These are phyloP conservation scores for Penicillium angulare DNA, from an alignment of 495 filamentous ascomycete genomes.

Conservation along the genomic window DNA sequence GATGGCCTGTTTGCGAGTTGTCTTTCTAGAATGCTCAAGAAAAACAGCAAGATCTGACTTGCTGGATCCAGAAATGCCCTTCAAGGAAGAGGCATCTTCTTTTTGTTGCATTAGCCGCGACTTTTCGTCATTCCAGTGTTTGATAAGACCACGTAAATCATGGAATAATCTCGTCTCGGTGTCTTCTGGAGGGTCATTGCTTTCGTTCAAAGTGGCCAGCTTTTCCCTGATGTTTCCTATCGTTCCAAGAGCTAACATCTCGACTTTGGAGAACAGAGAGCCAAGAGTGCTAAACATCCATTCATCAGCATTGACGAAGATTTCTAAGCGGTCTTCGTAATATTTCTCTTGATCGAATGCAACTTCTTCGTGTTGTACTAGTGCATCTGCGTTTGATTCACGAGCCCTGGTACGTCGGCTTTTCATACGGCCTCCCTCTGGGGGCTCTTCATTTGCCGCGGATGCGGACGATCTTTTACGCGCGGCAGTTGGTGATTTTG, in stretches of 20 bases:
- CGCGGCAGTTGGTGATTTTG: slow-evolving; percentile 25
- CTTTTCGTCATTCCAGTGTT: slow-evolving; percentile 59
- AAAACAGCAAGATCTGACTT: slow-evolving; percentile 68
- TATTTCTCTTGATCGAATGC: slow-evolving; percentile 65
- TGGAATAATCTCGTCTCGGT: slow-evolving; percentile 36
- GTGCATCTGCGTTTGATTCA: slow-evolving; percentile 62
- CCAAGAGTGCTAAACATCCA: slow-evolving; percentile 70
- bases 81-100: slow-evolving; percentile 49
- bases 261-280: slow-evolving; percentile 65
- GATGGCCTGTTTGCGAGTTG: slow-evolving; percentile 49
- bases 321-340: slow-evolving; percentile 67
- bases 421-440: slow-evolving; percentile 63
- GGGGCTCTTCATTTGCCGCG: slow-evolving; percentile 47
- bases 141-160: slow-evolving; percentile 55
- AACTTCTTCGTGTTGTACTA: slow-evolving; percentile 48
- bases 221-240: slow-evolving; percentile 40
- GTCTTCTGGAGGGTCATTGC: slow-evolving; percentile 15
- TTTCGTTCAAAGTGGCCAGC: slow-evolving; percentile 14
- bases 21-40: slow-evolving; percentile 71
- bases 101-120: slow-evolving; percentile 54
- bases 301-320: slow-evolving; percentile 68
- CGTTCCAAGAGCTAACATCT: slow-evolving; percentile 51
- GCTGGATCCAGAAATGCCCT: slow-evolving; percentile 46
- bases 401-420: slow-evolving; percentile 82
- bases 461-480: slow-evolving; percentile 54